phyloP scores from a whole-genome alignment of 129 eudicot species.

The Kitagawia praeruptora region DNA sequence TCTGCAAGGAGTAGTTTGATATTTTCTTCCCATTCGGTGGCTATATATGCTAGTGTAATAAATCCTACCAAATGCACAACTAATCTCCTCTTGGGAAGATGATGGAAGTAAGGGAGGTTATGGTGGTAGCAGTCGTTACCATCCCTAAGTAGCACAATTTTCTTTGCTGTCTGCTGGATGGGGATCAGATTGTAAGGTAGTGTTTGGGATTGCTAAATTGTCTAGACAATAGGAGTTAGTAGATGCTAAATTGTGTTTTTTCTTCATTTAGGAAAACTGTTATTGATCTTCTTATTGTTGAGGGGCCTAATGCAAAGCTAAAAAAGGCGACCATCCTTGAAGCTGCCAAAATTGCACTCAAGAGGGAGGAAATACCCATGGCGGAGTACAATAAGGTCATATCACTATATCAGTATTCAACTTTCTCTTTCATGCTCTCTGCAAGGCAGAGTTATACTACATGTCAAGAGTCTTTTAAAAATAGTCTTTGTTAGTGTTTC shows the following conservation, averaged over 20 bases:
- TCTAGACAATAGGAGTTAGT: neutral
- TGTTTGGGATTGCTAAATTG: too few relatives aligned
- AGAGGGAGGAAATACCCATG: constrained; percentile 37
- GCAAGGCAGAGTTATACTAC: neutral
- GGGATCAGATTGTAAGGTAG: too few relatives aligned
- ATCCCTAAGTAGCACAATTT: too few relatives aligned
- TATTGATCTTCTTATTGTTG: constrained; percentile 60
- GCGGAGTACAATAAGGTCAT: constrained; percentile 63
- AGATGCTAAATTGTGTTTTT: neutral
- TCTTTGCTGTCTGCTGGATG: too few relatives aligned
- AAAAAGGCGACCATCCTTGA: constrained; percentile 60
- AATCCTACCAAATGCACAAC: too few relatives aligned
- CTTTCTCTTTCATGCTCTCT: neutral
- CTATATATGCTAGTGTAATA: too few relatives aligned
- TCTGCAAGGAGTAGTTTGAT: too few relatives aligned
- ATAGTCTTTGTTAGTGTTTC: neutral
- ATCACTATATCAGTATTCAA: neutral
- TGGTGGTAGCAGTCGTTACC: too few relatives aligned
- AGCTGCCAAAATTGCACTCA: constrained; percentile 62
- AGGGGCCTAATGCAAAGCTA: constrained; percentile 66
- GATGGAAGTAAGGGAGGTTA: too few relatives aligned
- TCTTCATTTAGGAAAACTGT: constrained; percentile 52
- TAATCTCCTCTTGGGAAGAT: too few relatives aligned
- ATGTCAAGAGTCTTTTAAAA: neutral
- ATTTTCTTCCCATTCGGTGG: too few relatives aligned